Evolutionary conservation across 148 eudicot species (phyloP), one percentile per base, ranked within the genome.

Genomic region (Cornus kousa): DNA sequence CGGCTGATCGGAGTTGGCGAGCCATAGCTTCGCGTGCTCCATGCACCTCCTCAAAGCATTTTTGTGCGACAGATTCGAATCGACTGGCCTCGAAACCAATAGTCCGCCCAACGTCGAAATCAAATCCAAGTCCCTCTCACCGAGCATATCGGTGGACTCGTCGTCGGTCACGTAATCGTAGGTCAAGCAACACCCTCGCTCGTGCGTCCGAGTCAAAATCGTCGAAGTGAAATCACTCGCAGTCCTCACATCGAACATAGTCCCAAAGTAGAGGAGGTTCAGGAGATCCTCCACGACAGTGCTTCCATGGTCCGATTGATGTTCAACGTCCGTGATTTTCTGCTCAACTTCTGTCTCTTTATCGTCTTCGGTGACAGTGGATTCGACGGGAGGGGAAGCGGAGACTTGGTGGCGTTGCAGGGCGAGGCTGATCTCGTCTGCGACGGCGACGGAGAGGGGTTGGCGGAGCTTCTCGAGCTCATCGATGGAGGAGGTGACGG

Each of bases 91-190:
- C 2, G 97, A 88, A 46, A 87, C 73, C 79, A 96, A 65, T 70
- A 93, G 77, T 6, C 87, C 88, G 4, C 92, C 86, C 82, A 96
- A 78, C 22, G 57, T 78, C 3, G 98, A 85, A 73, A 96, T 89
- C 87, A 87, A 85, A 73, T 96, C 99, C 89, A 96, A 92, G 78
- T 96, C 99, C 50, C 64, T 77, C 82, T 93, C 97, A 5, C 81
- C 79, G 1, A 96, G 72, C 22, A 89, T 79, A 86, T 91, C 98
- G 20, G 82, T 82, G 11, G 85, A 90, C 22, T 96, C 97, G 74
- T 88, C 91, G 67, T 96, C 99, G 0, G 98, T 88, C 2, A 96
- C 97, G 69, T 86, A 90, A 85, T 96, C 99, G 48, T 96, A 96
- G 17, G 91, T 90, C 85, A 96, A 89, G 77, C 99, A 96, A 67